Evolutionary conservation across 2,329 filamentous ascomycete species (phyloP).

Genomic region (Fusarium sp.): DNA sequence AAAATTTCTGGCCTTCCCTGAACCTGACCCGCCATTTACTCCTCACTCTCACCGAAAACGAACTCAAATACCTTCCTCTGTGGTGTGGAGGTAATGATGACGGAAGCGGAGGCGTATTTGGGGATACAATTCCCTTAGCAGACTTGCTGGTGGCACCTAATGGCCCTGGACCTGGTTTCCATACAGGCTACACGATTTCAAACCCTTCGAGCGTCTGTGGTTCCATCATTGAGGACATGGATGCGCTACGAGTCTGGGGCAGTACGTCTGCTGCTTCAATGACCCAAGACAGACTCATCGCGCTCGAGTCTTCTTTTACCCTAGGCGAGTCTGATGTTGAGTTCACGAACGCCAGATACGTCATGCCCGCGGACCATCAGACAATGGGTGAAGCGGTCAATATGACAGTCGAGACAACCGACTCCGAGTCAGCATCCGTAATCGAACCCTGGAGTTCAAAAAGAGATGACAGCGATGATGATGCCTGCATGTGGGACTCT

Average conservation of each 20-base stretch:
- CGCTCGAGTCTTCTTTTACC: slow-evolving; percentile 51
- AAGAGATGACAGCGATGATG: slow-evolving; percentile 19
- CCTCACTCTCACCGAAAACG: slow-evolving; percentile 63
- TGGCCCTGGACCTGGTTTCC: slow-evolving; percentile 59
- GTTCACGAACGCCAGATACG: slow-evolving; percentile 50
- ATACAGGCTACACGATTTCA: slow-evolving; percentile 55
- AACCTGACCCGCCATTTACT: slow-evolving; percentile 58
- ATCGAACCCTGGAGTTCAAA: slow-evolving; percentile 11
- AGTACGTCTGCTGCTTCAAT: slow-evolving; percentile 50
- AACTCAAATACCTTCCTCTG: slow-evolving; percentile 71
- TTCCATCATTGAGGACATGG: slow-evolving; percentile 51
- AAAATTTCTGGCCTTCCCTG: slow-evolving; percentile 49
- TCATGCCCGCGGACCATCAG: slow-evolving; percentile 48
- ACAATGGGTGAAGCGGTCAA: slow-evolving; percentile 38
- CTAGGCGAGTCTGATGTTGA: slow-evolving; percentile 44
- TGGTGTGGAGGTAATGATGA: slow-evolving; percentile 70
- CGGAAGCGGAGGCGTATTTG: slow-evolving; percentile 62
- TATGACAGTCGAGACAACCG: slow-evolving; percentile 37
- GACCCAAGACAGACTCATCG: slow-evolving; percentile 48
- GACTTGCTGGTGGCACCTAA: slow-evolving; percentile 53
- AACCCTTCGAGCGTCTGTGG: slow-evolving; percentile 48
- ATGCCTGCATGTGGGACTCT: slow-evolving; percentile 21
- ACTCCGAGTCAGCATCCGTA: slow-evolving; percentile 23
- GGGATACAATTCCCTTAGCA: slow-evolving; percentile 53
- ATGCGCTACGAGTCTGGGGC: slow-evolving; percentile 47